phyloP scores from a whole-genome alignment of 306 rosid genomes.

The Cercis canadensis region DNA sequence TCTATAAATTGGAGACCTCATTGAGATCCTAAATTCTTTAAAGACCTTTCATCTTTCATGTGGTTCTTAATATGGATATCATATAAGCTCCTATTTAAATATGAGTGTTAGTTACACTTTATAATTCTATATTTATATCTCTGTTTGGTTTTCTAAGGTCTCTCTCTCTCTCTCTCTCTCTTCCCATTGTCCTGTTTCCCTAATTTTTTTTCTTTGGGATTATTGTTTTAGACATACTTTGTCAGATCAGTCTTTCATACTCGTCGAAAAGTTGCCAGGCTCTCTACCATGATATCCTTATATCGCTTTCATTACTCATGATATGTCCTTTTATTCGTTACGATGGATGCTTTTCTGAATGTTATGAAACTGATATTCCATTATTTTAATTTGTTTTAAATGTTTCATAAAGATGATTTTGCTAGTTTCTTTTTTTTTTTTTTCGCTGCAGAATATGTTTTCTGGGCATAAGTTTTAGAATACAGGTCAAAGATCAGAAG shows the following conservation, averaged over 20 bases:
- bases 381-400: conserved; percentile 14
- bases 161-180: not conserved
- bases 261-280: not conserved
- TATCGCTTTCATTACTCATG: conserved; percentile 8
- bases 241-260: no score
- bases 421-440: conserved; percentile 8
- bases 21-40: conserved; percentile 6
- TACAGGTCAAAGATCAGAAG: conserved; percentile 1
- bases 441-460: conserved; percentile 3
- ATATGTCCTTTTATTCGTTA: not conserved
- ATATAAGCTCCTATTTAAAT: not conserved
- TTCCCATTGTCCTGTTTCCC: no score
- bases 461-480: not conserved
- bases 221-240: no score
- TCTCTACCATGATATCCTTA: conserved; percentile 1
- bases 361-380: not conserved
- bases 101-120: not conserved
- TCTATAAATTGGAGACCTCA: conserved; percentile 14
- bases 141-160: not conserved
- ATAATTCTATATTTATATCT: not conserved
- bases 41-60: not conserved
- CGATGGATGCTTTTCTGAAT: conserved; percentile 3
- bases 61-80: conserved; percentile 9
- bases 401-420: conserved; percentile 8
- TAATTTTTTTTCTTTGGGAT: no score